Percentiles rank a stretch among this genome's conserved stretches.
These are phyloP conservation scores for Russula abietina DNA, from an alignment of 768 basidiomycete genomes.

Conservation along the genomic window DNA sequence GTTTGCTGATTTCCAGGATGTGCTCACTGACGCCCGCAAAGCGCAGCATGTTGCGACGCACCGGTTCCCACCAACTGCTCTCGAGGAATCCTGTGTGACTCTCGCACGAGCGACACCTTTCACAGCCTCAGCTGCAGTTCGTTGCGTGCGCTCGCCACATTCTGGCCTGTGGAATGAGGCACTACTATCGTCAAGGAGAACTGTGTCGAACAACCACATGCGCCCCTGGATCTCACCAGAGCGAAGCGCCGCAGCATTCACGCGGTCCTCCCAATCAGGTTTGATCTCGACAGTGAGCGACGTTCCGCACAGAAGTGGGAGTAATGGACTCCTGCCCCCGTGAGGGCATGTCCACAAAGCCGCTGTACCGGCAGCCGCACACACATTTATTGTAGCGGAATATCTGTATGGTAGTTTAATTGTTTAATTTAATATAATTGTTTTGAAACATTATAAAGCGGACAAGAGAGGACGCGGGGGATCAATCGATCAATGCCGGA, in stretches of 20 bases:
- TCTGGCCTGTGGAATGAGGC: constrained; percentile 63
- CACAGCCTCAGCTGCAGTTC: constrained; percentile 67
- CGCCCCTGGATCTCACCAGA: constrained; percentile 25
- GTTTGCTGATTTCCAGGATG: constrained; percentile 30
- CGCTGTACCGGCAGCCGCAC: too few relatives aligned
- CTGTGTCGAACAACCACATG: constrained; percentile 66
- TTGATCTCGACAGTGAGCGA: constrained; percentile 59
- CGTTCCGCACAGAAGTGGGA: constrained; percentile 26
- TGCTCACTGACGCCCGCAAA: constrained; percentile 51
- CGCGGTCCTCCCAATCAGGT: constrained; percentile 68
- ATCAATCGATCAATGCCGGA: too few relatives aligned
- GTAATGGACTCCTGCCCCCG: too few relatives aligned
- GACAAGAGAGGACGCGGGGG: too few relatives aligned
- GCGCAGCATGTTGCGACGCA: constrained; percentile 57
- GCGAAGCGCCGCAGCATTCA: constrained; percentile 26
- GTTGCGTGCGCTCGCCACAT: constrained; percentile 60
- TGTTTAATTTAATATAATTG: too few relatives aligned
- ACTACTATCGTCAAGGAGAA: constrained; percentile 67
- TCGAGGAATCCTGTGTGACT: constrained; percentile 29
- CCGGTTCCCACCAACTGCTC: constrained; percentile 75
- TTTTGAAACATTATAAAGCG: too few relatives aligned
- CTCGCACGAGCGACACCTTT: constrained; percentile 39
- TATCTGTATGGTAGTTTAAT: too few relatives aligned
- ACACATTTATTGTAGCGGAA: too few relatives aligned
- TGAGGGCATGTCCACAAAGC: too few relatives aligned